Percentiles rank a stretch among this genome's conserved stretches.
Evolutionary conservation across 441 rosid genomes (phyloP).

Genomic region (Aleurites moluccanus): DNA sequence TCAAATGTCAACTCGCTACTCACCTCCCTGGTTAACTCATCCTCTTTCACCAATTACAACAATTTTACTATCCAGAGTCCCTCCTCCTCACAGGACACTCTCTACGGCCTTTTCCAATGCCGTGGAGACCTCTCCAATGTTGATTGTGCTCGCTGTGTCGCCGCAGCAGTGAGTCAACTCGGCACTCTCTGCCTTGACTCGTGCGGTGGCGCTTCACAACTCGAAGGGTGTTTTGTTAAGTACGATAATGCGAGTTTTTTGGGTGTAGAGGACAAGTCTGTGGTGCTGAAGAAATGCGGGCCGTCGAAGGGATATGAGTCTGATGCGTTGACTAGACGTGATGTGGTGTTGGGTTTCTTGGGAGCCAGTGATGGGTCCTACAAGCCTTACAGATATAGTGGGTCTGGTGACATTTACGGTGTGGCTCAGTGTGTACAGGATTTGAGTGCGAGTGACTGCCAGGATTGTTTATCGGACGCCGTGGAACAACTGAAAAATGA

Average conservation of each 20-base stretch:
- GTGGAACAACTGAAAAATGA: conserved; percentile 61
- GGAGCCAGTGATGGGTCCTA: conserved; percentile 51
- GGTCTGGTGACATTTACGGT: conserved; percentile 58
- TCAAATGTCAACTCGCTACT: conserved; percentile 78
- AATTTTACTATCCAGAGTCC: conserved; percentile 67
- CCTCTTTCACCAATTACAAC: conserved; percentile 78
- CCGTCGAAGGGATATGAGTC: conserved; percentile 55
- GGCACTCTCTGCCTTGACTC: conserved; percentile 50
- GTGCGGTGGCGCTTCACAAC: conserved; percentile 74
- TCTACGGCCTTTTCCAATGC: conserved; percentile 94
- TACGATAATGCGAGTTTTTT: conserved; percentile 71
- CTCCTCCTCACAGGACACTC: conserved; percentile 55
- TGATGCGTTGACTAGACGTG: conserved; percentile 51
- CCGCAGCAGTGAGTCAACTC: conserved; percentile 53
- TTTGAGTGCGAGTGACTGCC: conserved; percentile 61
- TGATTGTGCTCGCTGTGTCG: conserved; percentile 72
- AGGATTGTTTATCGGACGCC: conserved; percentile 72
- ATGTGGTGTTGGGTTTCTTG: conserved; percentile 55
- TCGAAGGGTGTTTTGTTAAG: conserved; percentile 71
- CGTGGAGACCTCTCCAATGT: conserved; percentile 86
- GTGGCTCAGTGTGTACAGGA: conserved; percentile 86
- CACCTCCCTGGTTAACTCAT: conserved; percentile 89
- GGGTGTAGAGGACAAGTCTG: conserved; percentile 75
- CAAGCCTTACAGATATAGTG: conserved; percentile 64
- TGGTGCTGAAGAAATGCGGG: conserved; percentile 64